Base-by-base conservation (phyloP, 805 yeast genomes). In the Candida parachauliodes region DNA sequence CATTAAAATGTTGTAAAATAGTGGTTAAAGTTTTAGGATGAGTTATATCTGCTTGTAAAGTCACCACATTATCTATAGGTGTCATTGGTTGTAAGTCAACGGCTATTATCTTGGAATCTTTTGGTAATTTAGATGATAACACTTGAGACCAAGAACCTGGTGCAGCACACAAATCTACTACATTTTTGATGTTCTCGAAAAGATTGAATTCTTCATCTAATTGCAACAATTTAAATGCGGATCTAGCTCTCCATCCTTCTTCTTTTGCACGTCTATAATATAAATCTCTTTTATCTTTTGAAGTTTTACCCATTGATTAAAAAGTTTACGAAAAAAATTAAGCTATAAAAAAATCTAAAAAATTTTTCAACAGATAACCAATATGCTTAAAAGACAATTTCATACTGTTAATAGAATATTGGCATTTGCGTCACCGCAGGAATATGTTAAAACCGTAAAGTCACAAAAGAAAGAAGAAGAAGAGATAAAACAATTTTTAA, bases 71-170 rank as follows among this genome's bases (percentile, higher is more conserved):
- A 2, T 79, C 79, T n/a, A 93, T 85, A 2, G 98, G 98, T 0
- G 95, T 81, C 95, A 93, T 93, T 5, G 98, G 97, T 57, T 93
- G 98, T 39, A 93, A 68, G 59, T 93, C 98, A 1, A 93, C 98
- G 0, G 97, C 88, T 7, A 93, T 94, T 30, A 93, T 87, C 51
- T 81, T 85, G 27, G 86, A 78, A 23, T 70, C 68, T 25, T 60
- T 71, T 48, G 72, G 77, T 27, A 86, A 61, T 51, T 81, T 81
- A 48, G 86, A 63, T 22, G 93, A 81, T 10, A 93, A 72, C 0
- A 93, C 98, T 57, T 93, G 98, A 1, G 95, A 85, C 98, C 98
- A 93, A 3, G 97, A 88, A 1, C 97, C 96, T 0, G 97, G 97
- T 4, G 98, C 98, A 25, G 98, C 98, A 71, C 98, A 93, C 21